Evolutionary conservation across 2,329 filamentous ascomycete genomes (phyloP).

Genomic region (Ceratocystis huliohia): DNA sequence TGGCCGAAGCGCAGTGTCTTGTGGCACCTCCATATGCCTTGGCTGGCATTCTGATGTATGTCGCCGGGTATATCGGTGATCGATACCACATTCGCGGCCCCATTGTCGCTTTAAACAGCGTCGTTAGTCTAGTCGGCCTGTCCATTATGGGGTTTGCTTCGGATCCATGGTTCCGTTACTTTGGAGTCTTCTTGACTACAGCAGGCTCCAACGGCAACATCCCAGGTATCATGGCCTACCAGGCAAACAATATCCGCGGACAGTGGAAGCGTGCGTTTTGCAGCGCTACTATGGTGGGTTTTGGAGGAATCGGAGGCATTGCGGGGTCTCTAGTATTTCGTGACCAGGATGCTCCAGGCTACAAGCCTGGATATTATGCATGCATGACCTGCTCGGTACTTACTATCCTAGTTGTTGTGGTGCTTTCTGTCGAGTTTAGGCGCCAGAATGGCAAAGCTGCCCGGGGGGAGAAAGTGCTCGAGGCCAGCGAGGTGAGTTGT

Average conservation of each 20-base stretch:
- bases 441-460: constrained; percentile 39
- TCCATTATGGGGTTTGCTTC: constrained; percentile 48
- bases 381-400: constrained; percentile 40
- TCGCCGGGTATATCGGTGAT: constrained; percentile 51
- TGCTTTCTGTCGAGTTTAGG: constrained; percentile 33
- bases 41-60: constrained; percentile 50
- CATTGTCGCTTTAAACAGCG: constrained; percentile 51
- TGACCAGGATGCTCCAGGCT: constrained; percentile 39
- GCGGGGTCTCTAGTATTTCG: constrained; percentile 62
- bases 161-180: constrained; percentile 50
- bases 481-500: constrained; percentile 34
- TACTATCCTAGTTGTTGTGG: constrained; percentile 34
- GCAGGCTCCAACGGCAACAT: constrained; percentile 68
- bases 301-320: constrained; percentile 69
- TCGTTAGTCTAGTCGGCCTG: constrained; percentile 55
- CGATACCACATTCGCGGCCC: constrained; percentile 53
- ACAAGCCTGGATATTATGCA: constrained; percentile 43
- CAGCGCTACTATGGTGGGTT: constrained; percentile 61
- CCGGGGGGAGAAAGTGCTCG: constrained; percentile 40
- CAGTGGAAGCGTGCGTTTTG: constrained; percentile 81
- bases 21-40: constrained; percentile 57
- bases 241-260: constrained; percentile 77
- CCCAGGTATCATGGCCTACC: constrained; percentile 62
- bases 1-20: constrained; percentile 55
- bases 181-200: constrained; percentile 63